Evolutionary conservation across 148 eudicot genomes (phyloP).

Genomic region (Cornus kousa): DNA sequence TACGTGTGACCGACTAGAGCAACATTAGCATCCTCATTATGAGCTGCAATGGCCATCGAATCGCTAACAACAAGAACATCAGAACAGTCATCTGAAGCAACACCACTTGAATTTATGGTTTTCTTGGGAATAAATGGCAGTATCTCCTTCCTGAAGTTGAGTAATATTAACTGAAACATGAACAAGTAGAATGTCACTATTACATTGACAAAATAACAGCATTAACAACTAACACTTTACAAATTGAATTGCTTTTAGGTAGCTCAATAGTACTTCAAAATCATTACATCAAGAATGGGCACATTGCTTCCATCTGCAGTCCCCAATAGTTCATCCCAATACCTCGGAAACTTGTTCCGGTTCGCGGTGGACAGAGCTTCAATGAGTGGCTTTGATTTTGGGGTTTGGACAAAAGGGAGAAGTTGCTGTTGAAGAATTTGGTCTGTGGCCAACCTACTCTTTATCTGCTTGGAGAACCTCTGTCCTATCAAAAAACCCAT

Average conservation of each 20-base stretch:
- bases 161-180: slow-evolving; percentile 56
- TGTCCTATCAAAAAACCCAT: slow-evolving; percentile 75
- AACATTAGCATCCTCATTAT: slow-evolving; percentile 87
- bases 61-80: slow-evolving; percentile 69
- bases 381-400: slow-evolving; percentile 39
- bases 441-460: slow-evolving; percentile 68
- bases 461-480: slow-evolving; percentile 58
- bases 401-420: slow-evolving; percentile 51
- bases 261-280: not conserved
- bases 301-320: slow-evolving; percentile 70
- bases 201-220: not conserved
- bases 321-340: slow-evolving; percentile 84
- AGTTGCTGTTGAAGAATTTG: slow-evolving; percentile 68
- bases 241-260: not conserved
- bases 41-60: slow-evolving; percentile 72
- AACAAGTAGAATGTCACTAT: not conserved
- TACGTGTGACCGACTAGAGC: slow-evolving; percentile 88
- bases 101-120: slow-evolving; percentile 25
- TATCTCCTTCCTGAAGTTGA: slow-evolving; percentile 90
- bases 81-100: slow-evolving; percentile 66
- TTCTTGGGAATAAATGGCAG: slow-evolving; percentile 63
- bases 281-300: slow-evolving; percentile 55
- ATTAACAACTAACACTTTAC: not conserved
- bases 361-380: slow-evolving; percentile 42
- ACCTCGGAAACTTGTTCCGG: slow-evolving; percentile 42